These are phyloP conservation scores for Bombardia bombarda DNA, from an alignment of 495 filamentous ascomycete species.

Conservation along the genomic window DNA sequence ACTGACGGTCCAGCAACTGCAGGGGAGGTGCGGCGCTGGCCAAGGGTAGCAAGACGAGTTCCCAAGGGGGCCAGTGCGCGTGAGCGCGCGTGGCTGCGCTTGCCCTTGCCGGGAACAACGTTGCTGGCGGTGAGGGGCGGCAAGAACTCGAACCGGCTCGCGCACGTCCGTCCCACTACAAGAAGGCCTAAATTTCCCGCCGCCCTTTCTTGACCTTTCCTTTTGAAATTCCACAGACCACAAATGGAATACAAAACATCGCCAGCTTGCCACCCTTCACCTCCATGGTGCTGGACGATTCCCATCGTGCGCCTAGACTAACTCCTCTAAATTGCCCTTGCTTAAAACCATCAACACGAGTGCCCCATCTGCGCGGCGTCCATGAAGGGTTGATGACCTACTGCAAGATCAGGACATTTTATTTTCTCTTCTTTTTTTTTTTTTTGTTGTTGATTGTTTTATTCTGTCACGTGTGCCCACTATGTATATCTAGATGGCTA, in stretches of 20 bases:
- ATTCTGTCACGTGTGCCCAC: not conserved
- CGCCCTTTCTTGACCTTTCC: constrained; percentile 26
- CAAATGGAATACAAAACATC: constrained; percentile 77
- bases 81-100: too few relatives aligned
- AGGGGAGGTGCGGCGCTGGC: too few relatives aligned
- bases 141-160: constrained; percentile 5
- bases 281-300: constrained; percentile 71
- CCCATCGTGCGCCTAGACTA: constrained; percentile 68
- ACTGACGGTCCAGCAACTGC: too few relatives aligned
- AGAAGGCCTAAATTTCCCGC: constrained; percentile 11
- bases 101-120: constrained; percentile 10
- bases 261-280: constrained; percentile 48
- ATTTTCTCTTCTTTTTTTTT: not conserved
- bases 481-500: not conserved
- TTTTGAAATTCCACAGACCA: constrained; percentile 63
- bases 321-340: constrained; percentile 53
- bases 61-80: too few relatives aligned
- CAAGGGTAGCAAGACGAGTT: too few relatives aligned
- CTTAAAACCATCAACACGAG: constrained; percentile 99
- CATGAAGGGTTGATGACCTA: constrained; percentile 99
- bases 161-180: constrained; percentile 8
- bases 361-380: constrained; percentile 64
- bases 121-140: constrained; percentile 20
- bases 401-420: constrained; percentile 45
- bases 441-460: not conserved